phyloP scores from a whole-genome alignment of 768 basidiomycete species.

The Wakefieldia striispora region DNA sequence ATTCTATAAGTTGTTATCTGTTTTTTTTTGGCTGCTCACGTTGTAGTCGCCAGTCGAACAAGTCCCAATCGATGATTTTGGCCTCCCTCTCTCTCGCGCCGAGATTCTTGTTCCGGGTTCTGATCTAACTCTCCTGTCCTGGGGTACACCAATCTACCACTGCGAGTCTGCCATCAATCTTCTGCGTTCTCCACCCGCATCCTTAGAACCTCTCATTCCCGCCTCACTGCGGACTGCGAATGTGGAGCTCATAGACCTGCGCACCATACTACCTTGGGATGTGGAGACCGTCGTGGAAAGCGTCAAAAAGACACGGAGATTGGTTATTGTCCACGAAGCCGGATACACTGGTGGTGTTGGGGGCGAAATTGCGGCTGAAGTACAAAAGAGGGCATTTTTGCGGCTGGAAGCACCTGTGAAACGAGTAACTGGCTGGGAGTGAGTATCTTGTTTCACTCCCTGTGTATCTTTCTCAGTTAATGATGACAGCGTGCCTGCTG shows the following conservation, averaged over 20 bases:
- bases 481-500: constrained; percentile 66
- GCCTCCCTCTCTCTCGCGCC: constrained; percentile 78
- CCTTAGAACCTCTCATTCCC: constrained; percentile 66
- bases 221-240: constrained; percentile 60
- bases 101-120: constrained; percentile 72
- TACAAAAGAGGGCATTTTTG: constrained; percentile 87
- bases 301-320: constrained; percentile 78
- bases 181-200: constrained; percentile 61
- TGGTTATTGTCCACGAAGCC: constrained; percentile 92
- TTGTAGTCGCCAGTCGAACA: constrained; percentile 64
- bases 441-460: constrained; percentile 37
- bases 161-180: constrained; percentile 82
- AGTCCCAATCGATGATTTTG: constrained; percentile 85
- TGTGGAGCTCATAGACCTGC: constrained; percentile 86
- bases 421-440: constrained; percentile 94
- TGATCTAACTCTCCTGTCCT: constrained; percentile 87
- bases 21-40: constrained; percentile 3
- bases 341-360: constrained; percentile 86
- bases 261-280: constrained; percentile 90
- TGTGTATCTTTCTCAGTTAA: not conserved
- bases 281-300: constrained; percentile 76
- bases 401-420: constrained; percentile 85
- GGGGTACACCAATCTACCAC: constrained; percentile 92
- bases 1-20: not conserved
- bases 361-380: constrained; percentile 86